Conservation (phyloP, 257 asterid genomes). For the Apocynum venetum region DNA sequence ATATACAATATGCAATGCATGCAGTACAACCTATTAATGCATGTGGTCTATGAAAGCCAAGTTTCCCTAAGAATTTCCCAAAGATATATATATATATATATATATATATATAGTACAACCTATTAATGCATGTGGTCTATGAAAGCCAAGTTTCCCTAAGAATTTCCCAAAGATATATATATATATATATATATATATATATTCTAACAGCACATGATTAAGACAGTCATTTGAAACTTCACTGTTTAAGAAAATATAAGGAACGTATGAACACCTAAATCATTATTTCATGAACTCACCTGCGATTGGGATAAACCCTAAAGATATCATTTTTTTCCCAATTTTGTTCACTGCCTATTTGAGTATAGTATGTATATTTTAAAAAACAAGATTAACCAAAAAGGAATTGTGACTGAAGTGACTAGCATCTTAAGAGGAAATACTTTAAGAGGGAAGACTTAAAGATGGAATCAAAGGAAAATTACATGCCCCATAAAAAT, state of each 20-base stretch:
- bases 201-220: background rate
- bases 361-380: background rate
- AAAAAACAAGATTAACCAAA: background rate
- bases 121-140: background rate
- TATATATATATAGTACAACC: no score
- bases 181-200: no score
- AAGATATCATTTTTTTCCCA: background rate
- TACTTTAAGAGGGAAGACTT: background rate
- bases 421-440: background rate
- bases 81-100: no score
- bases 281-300: background rate
- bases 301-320: background rate
- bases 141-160: background rate
- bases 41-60: background rate
- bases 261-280: background rate
- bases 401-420: background rate
- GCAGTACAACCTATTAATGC: background rate
- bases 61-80: background rate
- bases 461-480: background rate
- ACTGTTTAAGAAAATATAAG: background rate
- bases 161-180: background rate
- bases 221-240: background rate
- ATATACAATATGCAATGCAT: background rate
- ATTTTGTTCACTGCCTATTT: background rate
- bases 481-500: background rate